Percentiles rank a stretch among this genome's conserved stretches.
These are phyloP conservation scores for Athelia psychrophila DNA, from an alignment of 1,284 basidiomycete species.

Conservation along the genomic window DNA sequence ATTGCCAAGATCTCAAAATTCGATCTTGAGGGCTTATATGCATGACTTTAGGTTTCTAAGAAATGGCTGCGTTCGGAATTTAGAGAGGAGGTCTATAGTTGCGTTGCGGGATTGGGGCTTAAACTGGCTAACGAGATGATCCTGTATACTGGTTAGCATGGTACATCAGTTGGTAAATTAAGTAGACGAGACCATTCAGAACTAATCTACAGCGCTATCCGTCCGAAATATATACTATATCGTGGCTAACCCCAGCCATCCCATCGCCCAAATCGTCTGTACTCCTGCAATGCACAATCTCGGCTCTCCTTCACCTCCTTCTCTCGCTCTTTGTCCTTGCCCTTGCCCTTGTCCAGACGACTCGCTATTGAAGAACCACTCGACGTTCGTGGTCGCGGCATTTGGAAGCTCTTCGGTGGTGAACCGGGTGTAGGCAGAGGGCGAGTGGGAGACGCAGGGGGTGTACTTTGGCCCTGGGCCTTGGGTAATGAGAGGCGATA, in stretches of 20 bases:
- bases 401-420: conserved; percentile 36
- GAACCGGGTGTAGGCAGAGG: conserved; percentile 29
- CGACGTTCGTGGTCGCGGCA: conserved; percentile 42
- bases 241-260: conserved; percentile 73
- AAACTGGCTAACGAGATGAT: not conserved
- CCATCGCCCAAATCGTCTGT: conserved; percentile 77
- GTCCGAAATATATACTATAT: not conserved
- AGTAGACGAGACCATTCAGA: not conserved
- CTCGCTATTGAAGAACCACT: conserved; percentile 50
- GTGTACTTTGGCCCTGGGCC: conserved; percentile 22
- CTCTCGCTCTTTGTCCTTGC: conserved; percentile 52
- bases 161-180: too few species aligned
- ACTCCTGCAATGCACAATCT: conserved; percentile 72
- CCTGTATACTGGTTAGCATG: not conserved
- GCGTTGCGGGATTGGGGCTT: not conserved
- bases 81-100: not conserved
- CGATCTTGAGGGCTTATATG: too few species aligned
- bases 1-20: not conserved
- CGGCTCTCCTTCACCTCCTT: conserved; percentile 58
- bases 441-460: conserved; percentile 5
- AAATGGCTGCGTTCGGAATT: not conserved
- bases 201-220: too few species aligned
- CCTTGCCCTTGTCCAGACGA: conserved; percentile 58
- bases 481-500: conserved; percentile 79
- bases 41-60: not conserved